Base-by-base conservation (phyloP, 2,329 filamentous ascomycete genomes). In the Nemania serpens region DNA sequence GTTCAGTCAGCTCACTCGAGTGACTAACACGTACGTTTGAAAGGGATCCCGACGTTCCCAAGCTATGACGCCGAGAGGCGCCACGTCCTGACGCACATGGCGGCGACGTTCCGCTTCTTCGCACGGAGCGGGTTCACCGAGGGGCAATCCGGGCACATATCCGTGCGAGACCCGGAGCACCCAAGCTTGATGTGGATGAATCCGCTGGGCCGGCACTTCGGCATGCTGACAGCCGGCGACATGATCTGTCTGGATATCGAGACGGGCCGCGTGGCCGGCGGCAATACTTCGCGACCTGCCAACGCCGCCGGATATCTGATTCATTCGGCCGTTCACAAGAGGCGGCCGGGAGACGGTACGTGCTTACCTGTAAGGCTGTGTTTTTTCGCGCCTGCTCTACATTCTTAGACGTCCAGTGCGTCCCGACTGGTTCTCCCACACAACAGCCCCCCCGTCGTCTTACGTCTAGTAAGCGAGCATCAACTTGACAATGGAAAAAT, bases 231-330 rank as follows among this genome's bases (percentile, higher is more conserved):
- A 62, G 85, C 87, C 0, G 82, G 80, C 1, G 88, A 91, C 70
- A 86, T 91, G 82, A 84, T 91, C 49, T 82, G 88, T 45, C 80
- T 91, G 2, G 83, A 90, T 64, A 78, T 80, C 59, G 70, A 70
- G 47, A 74, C 76, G 11, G 88, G 88, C n/a, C 81, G 82, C 15
- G 80, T 88, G 10, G 81, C 89, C 5, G 87, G 85, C 15, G 88
- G 88, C 1, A 88, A 88, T 68, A 79, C 77, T 59, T 81, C 74
- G 13, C 78, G 82, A 34, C 84, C 88, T 1, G 82, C 83, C 48
- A 91, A 91, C 72, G 82, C 84, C 3, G 87, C 88, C 0, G 89
- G 88, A 5, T 91, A 88, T 70, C 76, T 86, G 63, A 91, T 92
- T 66, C 89, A 91, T 75, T 82, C 82, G 6, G 88, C 87, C 22